Evolutionary conservation across 2,329 filamentous ascomycete species (phyloP).

Genomic region (Verticillium isaacii): DNA sequence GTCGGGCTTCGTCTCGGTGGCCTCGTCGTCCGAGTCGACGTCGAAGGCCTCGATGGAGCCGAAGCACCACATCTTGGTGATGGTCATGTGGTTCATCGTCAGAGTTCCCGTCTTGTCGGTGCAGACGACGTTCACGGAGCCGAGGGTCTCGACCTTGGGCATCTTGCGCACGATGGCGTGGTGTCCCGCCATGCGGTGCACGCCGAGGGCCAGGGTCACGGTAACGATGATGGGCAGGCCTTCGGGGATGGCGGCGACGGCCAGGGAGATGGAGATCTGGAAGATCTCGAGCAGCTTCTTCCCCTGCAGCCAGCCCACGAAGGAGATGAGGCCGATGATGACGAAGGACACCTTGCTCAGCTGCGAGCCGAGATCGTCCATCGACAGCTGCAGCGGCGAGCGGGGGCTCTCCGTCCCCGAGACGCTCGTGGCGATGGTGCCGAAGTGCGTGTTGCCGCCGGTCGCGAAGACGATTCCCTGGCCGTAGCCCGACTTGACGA

Average conservation of each 20-base stretch:
- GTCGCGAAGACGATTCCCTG: constrained; percentile 98
- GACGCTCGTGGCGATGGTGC: constrained; percentile 89
- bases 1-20: constrained; percentile 56
- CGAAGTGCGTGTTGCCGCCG: constrained; percentile 89
- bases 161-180: constrained; percentile 93
- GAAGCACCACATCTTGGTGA: constrained; percentile 94
- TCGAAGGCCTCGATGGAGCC: constrained; percentile 53
- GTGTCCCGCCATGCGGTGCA: constrained; percentile 91
- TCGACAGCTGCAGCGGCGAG: constrained; percentile 89
- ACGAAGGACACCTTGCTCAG: constrained; percentile 95
- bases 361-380: constrained; percentile 96
- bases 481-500: constrained; percentile 91
- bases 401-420: constrained; percentile 93
- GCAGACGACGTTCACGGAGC: constrained; percentile 99
- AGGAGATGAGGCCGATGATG: constrained; percentile 87
- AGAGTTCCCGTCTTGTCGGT: constrained; percentile 96
- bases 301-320: constrained; percentile 86
- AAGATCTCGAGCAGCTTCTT: constrained; percentile 91
- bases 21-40: constrained; percentile 50
- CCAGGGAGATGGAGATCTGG: constrained; percentile 93
- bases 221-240: constrained; percentile 97
- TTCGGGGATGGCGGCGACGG: constrained; percentile 93
- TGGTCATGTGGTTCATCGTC: constrained; percentile 98
- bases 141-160: constrained; percentile 94
- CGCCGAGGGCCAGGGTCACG: constrained; percentile 89